phyloP scores from a whole-genome alignment of 2,329 filamentous ascomycete species.

The Fusarium palustre region DNA sequence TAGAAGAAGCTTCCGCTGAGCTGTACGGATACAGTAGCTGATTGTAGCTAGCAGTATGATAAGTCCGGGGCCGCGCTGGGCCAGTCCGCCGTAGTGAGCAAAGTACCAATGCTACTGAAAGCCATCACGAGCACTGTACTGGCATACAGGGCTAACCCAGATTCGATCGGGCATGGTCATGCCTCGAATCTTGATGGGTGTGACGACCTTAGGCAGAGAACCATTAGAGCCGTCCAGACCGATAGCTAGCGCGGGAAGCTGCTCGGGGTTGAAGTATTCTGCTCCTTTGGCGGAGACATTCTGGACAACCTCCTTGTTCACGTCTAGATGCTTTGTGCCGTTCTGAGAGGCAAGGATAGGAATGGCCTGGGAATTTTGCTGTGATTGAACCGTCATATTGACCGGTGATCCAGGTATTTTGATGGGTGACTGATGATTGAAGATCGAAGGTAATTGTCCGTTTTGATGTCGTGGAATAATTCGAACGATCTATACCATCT shows the following conservation, averaged over 20 bases:
- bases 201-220: slow-evolving; percentile 55
- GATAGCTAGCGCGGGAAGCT: background rate
- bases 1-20: no score
- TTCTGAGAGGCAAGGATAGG: background rate
- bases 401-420: fast-evolving
- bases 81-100: slow-evolving; percentile 77
- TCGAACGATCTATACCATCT: background rate
- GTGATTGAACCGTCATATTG: background rate
- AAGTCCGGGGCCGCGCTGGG: slow-evolving; percentile 74
- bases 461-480: background rate
- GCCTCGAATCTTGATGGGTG: slow-evolving; percentile 65
- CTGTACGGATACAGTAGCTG: no score
- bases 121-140: slow-evolving; percentile 52
- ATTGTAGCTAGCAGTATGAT: slow-evolving; percentile 77
- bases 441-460: background rate
- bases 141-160: slow-evolving; percentile 70
- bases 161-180: slow-evolving; percentile 67
- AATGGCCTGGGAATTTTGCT: background rate
- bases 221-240: background rate
- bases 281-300: background rate
- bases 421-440: background rate
- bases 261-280: background rate
- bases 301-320: background rate
- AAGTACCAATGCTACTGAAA: slow-evolving; percentile 78
- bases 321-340: background rate